Evolutionary conservation across 2,329 filamentous ascomycete genomes (phyloP).

Genomic region (Cladophialophora immunda): DNA sequence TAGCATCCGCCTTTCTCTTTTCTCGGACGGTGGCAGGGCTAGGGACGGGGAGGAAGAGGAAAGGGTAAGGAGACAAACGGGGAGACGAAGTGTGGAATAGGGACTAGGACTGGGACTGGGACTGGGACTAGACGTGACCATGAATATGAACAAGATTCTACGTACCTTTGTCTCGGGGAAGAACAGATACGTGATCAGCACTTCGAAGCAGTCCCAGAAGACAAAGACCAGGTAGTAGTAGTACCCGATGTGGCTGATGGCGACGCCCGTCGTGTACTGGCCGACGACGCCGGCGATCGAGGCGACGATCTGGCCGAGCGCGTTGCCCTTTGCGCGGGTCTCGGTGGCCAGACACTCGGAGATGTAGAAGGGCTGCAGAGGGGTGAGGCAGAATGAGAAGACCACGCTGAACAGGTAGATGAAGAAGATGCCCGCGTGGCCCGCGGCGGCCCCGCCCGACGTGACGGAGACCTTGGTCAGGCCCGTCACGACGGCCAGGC

Average conservation of each 20-base stretch:
- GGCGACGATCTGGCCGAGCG: constrained; percentile 6
- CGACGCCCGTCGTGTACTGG: constrained; percentile 2
- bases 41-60: neutral
- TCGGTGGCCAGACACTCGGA: neutral
- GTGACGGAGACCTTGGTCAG: constrained; percentile 1
- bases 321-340: constrained; percentile 7
- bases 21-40: neutral
- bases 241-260: constrained; percentile 4
- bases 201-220: constrained; percentile 1
- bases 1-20: neutral
- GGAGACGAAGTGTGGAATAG: too few relatives aligned
- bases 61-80: neutral
- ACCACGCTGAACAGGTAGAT: constrained; percentile 9
- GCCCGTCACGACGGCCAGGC: neutral
- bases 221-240: constrained; percentile 12
- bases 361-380: constrained; percentile 2
- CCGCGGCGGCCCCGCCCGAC: neutral
- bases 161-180: constrained; percentile 7
- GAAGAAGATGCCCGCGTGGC: constrained; percentile 9
- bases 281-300: neutral
- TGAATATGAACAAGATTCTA: neutral
- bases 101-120: too few relatives aligned
- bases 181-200: constrained; percentile 4
- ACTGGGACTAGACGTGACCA: too few relatives aligned
- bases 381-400: neutral